A percentile compares a stretch with the other conserved stretches of the same genome.
These are phyloP conservation scores for Kodamaea jinghongensis DNA, from an alignment of 805 yeast genomes.

Conservation along the genomic window DNA sequence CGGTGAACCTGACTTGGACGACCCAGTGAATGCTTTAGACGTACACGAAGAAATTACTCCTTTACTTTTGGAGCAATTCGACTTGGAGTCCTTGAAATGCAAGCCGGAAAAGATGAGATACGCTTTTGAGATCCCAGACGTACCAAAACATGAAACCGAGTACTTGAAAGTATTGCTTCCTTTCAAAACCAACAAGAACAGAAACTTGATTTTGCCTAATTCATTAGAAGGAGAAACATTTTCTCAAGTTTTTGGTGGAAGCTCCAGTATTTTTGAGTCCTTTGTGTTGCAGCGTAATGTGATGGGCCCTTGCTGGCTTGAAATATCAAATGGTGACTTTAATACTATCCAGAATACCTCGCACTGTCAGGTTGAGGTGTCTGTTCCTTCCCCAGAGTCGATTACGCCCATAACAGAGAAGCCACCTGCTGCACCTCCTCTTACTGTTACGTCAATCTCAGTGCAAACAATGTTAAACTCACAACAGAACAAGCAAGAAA, in stretches of 20 bases:
- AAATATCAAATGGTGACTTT: conserved; percentile 64
- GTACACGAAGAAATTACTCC: conserved; percentile 77
- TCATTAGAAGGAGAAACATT: conserved; percentile 76
- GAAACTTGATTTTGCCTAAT: conserved; percentile 50
- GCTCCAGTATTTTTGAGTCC: conserved; percentile 72
- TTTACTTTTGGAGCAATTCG: conserved; percentile 58
- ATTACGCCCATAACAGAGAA: conserved; percentile 48
- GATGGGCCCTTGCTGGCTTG: conserved; percentile 98
- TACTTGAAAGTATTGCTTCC: conserved; percentile 80
- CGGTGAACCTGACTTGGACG: conserved; percentile 37
- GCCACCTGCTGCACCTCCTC: conserved; percentile 53
- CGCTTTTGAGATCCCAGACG: conserved; percentile 80
- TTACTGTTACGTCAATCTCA: conserved; percentile 71
- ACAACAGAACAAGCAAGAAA: conserved; percentile 77
- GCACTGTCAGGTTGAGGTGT: conserved; percentile 77
- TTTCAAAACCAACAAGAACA: conserved; percentile 57
- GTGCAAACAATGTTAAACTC: conserved; percentile 78
- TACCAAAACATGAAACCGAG: conserved; percentile 69
- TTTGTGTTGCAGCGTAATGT: conserved; percentile 78
- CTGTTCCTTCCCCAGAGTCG: conserved; percentile 47
- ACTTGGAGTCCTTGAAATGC: conserved; percentile 60
- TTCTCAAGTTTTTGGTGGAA: conserved; percentile 75
- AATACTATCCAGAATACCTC: conserved; percentile 58
- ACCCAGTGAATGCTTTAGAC: conserved; percentile 53
- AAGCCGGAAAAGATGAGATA: conserved; percentile 74